phyloP scores from a whole-genome alignment of 176 grass and related monocot genomes.

The Guadua angustifolia region DNA sequence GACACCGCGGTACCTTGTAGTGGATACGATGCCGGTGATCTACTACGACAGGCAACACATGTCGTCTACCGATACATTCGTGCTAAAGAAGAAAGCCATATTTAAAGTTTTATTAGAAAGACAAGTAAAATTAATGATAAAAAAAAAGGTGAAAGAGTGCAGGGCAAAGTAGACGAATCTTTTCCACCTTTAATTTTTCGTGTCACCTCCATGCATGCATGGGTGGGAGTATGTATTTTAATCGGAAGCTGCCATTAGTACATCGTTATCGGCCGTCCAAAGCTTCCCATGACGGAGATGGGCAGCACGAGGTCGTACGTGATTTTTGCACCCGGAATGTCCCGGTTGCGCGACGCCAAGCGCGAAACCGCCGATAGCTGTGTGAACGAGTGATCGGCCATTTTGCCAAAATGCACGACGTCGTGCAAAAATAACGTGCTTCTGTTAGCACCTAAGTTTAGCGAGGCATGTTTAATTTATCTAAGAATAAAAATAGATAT shows the following conservation, averaged over 20 bases:
- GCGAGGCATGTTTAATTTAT: too few relatives aligned
- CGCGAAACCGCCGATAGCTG: not conserved
- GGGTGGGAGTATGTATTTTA: not conserved
- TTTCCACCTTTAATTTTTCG: not conserved
- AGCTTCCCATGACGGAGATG: not conserved
- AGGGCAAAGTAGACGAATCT: not conserved
- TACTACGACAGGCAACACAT: too few relatives aligned
- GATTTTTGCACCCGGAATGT: not conserved
- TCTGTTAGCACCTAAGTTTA: too few relatives aligned
- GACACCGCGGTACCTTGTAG: too few relatives aligned
- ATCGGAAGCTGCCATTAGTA: too few relatives aligned
- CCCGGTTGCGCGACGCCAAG: not conserved
- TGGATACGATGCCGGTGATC: too few relatives aligned
- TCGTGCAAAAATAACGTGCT: not conserved
- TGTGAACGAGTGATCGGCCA: not conserved
- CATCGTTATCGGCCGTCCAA: not conserved
- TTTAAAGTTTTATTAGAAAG: too few relatives aligned
- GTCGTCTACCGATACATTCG: too few relatives aligned
- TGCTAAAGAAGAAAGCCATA: too few relatives aligned
- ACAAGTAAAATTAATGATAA: too few relatives aligned
- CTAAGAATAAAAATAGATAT: too few relatives aligned
- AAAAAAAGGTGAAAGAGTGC: too few relatives aligned
- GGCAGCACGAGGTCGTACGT: not conserved
- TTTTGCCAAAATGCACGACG: not conserved
- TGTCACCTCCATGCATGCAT: slow-evolving; percentile 12